Base-by-base conservation (phyloP, 495 filamentous ascomycete species). In the Penicillium alfredii region DNA sequence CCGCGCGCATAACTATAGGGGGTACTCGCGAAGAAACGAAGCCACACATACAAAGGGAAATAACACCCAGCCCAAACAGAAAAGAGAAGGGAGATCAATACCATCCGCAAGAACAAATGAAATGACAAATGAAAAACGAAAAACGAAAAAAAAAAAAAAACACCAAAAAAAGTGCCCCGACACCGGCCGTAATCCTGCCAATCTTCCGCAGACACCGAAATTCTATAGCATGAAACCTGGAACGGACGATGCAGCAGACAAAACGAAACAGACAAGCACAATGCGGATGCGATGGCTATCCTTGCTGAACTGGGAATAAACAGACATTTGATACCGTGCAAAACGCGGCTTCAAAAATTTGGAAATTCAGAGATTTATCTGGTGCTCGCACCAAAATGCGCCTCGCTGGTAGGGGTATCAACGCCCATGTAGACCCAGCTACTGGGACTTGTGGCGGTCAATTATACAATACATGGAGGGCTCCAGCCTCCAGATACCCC, bases 341-440 rank as follows among this genome's bases (percentile, higher is more conserved):
- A n/a, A n/a, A n/a, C n/a, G n/a, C n/a, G n/a, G n/a, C n/a, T n/a
- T n/a, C 19, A 25, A n/a, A 25, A 8, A 9, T 25, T 25, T 25
- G 22, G 22, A 4, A 24, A 4, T 24, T 1, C 22, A n/a, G n/a
- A n/a, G n/a, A n/a, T n/a, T n/a, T n/a, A n/a, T n/a, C 32, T 33
- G 28, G 17, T 39, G 25, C 17, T 31, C 35, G 42, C 12, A 39
- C 20, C 24, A 8, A 35, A 17, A 33, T 16, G 25, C 38, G 30
- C 48, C 30, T 24, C 35, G 39, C 38, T 48, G 28, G 35, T 28
- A 33, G 11, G 41, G 43, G 51, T 37, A 45, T 58, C 45, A 47
- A 62, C 44, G 50, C 18, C 28, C 53, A 46, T 44, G 57, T 58
- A 64, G 61, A 46, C 46, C 61, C 57, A 33, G 61, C 63, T 60